Evolutionary conservation across 169 alveolate species (phyloP), one percentile per base, ranked within the genome.

Genomic region (Babesia caballi): DNA sequence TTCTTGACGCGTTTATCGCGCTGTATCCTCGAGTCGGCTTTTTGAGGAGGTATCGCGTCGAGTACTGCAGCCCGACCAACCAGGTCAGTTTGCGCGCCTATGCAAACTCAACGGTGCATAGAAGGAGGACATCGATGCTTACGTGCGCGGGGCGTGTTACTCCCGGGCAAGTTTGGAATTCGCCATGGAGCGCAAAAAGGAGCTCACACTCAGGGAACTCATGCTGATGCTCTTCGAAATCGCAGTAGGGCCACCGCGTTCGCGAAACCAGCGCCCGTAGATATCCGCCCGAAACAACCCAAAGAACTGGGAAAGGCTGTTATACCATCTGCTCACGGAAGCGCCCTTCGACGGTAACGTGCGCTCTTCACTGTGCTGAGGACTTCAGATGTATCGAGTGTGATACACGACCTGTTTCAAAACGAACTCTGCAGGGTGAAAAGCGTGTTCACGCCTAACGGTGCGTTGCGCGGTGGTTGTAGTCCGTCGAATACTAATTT

Each of bases 271-370:
- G 15, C 12, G 7, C 15, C 28, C 0, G n/a, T n/a, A 63, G 73
- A 44, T 63, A 25, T 9, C 60, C 21, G 53, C 44, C n/a, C 60
- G 61, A 4, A 63, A 44, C 51, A 4, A 46, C 47, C 11, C 17
- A 28, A 21, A 23, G 3, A 63, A 63, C 33, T 63, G 73, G 73
- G 73, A 63, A 49, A 27, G 73, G 51, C 47, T 63, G 60, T 4
- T 47, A 8, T 63, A 47, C 25, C 73, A 63, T 49, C 35, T 63
- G 15, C 60, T 63, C 25, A 63, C 73, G 7, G 73, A 63, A 25
- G 60, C 61, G 36, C 61, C 58, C 44, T n/a, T 63, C 3, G 60
- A 63, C 11, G 73, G 73, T 49, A 63, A 60, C 4, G 28, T 12
- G 12, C 46, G 1, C 21, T 35, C 8, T 46, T 0, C 3, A 0